phyloP scores from a whole-genome alignment of 192 early-diverging fungal species.

The Coemansia sp. region DNA sequence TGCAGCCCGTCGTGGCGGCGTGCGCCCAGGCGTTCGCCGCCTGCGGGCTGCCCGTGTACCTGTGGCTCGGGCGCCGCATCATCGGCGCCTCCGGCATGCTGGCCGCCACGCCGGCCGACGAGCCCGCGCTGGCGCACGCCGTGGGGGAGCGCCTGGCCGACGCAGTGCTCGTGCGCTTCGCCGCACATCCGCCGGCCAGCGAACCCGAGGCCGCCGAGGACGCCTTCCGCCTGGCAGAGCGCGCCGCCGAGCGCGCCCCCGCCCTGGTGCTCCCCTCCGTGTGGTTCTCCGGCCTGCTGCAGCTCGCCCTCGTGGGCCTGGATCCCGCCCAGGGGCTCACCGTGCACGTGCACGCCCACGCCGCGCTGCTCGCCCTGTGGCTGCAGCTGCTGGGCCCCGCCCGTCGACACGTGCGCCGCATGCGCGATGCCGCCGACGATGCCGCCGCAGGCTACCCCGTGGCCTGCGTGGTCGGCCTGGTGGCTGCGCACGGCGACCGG shows the following conservation, averaged over 20 bases:
- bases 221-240: constrained; percentile 43
- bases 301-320: constrained; percentile 36
- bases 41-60: constrained; percentile 63
- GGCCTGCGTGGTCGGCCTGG: constrained; percentile 32
- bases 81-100: constrained; percentile 63
- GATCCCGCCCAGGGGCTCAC: constrained; percentile 37
- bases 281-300: constrained; percentile 30
- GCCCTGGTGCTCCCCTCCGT: constrained; percentile 19
- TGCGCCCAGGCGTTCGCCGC: constrained; percentile 66
- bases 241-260: constrained; percentile 35
- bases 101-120: constrained; percentile 31
- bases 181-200: constrained; percentile 37
- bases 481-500: constrained; percentile 32
- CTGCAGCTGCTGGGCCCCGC: constrained; percentile 41
- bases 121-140: constrained; percentile 51
- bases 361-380: constrained; percentile 33
- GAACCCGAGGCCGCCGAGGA: constrained; percentile 47
- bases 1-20: constrained; percentile 43
- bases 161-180: constrained; percentile 63
- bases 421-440: constrained; percentile 12
- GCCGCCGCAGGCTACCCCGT: constrained; percentile 33
- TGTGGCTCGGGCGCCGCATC: constrained; percentile 76
- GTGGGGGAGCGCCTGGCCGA: constrained; percentile 66
- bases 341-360: constrained; percentile 43
- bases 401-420: constrained; percentile 43